These are phyloP conservation scores for Coemansia sp. DNA, from an alignment of 192 early-diverging fungal genomes.

Conservation along the genomic window DNA sequence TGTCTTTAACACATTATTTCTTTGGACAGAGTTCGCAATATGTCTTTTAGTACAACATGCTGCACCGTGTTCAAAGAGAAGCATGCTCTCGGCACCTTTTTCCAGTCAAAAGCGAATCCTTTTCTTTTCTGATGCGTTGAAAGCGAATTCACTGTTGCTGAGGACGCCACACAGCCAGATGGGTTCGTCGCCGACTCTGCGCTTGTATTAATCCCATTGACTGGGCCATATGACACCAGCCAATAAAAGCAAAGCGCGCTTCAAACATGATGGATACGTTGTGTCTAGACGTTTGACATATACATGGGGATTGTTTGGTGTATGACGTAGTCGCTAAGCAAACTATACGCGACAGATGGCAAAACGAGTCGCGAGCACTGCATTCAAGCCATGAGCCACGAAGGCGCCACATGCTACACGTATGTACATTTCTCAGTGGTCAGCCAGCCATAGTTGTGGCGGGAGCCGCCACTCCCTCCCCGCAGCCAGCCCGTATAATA, in stretches of 20 bases:
- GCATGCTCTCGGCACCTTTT: neutral
- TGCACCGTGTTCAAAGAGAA: neutral
- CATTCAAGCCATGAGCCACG: conserved; percentile 7
- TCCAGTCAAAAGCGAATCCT: neutral
- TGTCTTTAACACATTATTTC: neutral
- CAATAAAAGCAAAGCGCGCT: neutral
- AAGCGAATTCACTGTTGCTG: neutral
- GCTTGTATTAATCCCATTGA: neutral
- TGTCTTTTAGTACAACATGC: neutral
- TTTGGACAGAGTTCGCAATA: neutral
- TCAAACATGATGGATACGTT: neutral
- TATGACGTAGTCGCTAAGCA: conserved; percentile 2
- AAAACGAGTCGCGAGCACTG: neutral
- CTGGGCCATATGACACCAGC: neutral
- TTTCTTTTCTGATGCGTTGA: too few species aligned
- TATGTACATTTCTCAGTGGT: neutral
- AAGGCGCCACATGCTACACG: conserved; percentile 2
- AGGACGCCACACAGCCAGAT: neutral
- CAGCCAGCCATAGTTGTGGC: neutral
- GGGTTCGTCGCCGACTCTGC: neutral
- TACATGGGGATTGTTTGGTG: neutral
- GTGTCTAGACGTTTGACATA: neutral
- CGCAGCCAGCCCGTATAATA: neutral
- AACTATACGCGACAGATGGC: neutral
- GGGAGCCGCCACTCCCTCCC: neutral